Base-by-base conservation (phyloP, 768 basidiomycete genomes). In the Phanerodontia chrysosporium region DNA sequence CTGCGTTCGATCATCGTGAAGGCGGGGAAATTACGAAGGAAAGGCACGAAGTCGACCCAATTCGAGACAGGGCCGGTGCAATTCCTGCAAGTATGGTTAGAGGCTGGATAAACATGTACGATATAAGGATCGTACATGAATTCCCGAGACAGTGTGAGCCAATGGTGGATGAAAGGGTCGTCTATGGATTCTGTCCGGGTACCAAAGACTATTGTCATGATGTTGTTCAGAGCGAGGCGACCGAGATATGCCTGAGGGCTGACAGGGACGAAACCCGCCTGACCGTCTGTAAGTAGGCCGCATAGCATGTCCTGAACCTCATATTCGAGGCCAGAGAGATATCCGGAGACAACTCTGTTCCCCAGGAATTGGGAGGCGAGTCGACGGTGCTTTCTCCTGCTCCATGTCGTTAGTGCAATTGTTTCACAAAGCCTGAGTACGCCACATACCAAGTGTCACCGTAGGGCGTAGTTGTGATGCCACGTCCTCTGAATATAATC, bases 41-140 rank as follows among this genome's bases (percentile, higher is more conserved):
- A 55, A 8, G 73, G 71, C 1, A 81, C 51, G 51, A 80, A 82
- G 62, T 82, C 80, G 28, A 75, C 72, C 16, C 75, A 44, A 57
- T 81, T 81, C 1, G 79, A 78, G 30, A 75, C 69, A 0, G 79
- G 77, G 18, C 79, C 79, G 28, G 75, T 75, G 56, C 69, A 70
- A 64, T 78, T 75, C 73, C 75, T 75, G 36, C 12, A 61, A 7
- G n/a, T 24, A 45, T 29, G 24, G 28, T 48, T 1, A 53, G 35
- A 5, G 36, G 35, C 32, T 13, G 10, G 21, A 9, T 5, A 13
- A 28, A 22, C 46, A 22, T 8, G 8, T 24, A 42, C 18, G 39
- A 42, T 18, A 18, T 10, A 10, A 42, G 16, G 18, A 35, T 13
- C 52, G 6, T 60, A 61, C 78, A 79, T 80, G 61, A 78, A 81